Percentiles rank a stretch among this genome's conserved stretches.
Evolutionary conservation across 139 green algal species (phyloP).

Genomic region (Raphidocelis subcapitata): DNA sequence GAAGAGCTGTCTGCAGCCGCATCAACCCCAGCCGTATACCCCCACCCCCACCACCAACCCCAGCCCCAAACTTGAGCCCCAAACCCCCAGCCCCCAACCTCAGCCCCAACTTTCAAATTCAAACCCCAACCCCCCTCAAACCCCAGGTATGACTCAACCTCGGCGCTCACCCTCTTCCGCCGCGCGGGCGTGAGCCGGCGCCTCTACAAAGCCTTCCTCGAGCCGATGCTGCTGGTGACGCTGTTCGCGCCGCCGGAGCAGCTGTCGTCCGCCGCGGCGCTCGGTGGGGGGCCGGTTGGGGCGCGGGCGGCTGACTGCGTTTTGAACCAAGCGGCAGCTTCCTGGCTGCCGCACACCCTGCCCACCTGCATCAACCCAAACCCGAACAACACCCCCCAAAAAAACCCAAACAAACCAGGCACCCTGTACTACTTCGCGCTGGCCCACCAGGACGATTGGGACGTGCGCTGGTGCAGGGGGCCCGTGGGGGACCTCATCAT

Average conservation of each 20-base stretch:
- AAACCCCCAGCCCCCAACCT: too few species aligned
- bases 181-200: slow-evolving; percentile 39
- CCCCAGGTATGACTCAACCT: slow-evolving; percentile 17
- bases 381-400: too few species aligned
- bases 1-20: too few species aligned
- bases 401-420: too few species aligned
- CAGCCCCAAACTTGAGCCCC: too few species aligned
- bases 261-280: slow-evolving; percentile 68
- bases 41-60: too few species aligned
- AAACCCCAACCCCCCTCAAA: neutral
- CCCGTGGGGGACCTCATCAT: slow-evolving; percentile 60
- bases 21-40: too few species aligned
- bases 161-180: slow-evolving; percentile 19
- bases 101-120: too few species aligned
- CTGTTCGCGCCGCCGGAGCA: slow-evolving; percentile 82
- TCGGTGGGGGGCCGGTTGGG: slow-evolving; percentile 48
- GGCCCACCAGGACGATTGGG: slow-evolving; percentile 71
- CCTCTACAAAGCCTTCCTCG: slow-evolving; percentile 81
- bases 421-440: slow-evolving; percentile 58
- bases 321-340: neutral
- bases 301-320: too few species aligned
- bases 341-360: neutral
- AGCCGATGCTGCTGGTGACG: slow-evolving; percentile 80
- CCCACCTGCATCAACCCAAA: neutral
- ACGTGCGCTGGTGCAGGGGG: slow-evolving; percentile 58